phyloP scores from a whole-genome alignment of 1,139 yeast genomes.

The Debaryomyces coudertii region DNA sequence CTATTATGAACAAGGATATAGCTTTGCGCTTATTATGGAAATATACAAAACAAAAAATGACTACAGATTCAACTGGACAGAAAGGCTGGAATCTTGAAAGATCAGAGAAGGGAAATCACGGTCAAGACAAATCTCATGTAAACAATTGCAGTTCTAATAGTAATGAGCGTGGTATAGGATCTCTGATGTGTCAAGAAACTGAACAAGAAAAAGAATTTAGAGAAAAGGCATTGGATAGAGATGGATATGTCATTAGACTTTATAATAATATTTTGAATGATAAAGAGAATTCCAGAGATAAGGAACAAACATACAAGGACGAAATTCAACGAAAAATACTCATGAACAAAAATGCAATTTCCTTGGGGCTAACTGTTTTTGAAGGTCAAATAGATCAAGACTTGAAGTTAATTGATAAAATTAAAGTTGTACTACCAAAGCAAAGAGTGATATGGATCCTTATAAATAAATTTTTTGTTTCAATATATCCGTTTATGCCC shows the following conservation, averaged over 20 bases:
- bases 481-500: conserved; percentile 47
- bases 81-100: neutral
- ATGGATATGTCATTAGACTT: conserved; percentile 32
- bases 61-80: conserved; percentile 5
- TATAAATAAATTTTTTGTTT: conserved; percentile 40
- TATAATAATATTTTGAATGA: conserved; percentile 19
- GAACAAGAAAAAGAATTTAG: conserved; percentile 23
- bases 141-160: neutral
- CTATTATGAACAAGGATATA: conserved; percentile 39
- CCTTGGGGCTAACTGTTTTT: conserved; percentile 26
- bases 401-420: conserved; percentile 24
- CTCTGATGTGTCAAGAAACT: neutral
- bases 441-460: conserved; percentile 44
- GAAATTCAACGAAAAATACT: conserved; percentile 9
- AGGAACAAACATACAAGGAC: conserved; percentile 13
- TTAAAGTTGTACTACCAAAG: conserved; percentile 36
- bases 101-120: neutral
- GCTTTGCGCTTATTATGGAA: conserved; percentile 25
- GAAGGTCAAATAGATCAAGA: conserved; percentile 28
- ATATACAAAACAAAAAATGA: conserved; percentile 6
- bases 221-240: conserved; percentile 32
- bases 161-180: conserved; percentile 1
- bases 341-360: conserved; percentile 23
- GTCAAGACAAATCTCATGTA: no score
- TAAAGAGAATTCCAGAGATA: conserved; percentile 9